Evolutionary conservation across 805 yeast genomes (phyloP), one percentile per base, ranked within the genome.

Genomic region (Schwanniomyces polymorphus): DNA sequence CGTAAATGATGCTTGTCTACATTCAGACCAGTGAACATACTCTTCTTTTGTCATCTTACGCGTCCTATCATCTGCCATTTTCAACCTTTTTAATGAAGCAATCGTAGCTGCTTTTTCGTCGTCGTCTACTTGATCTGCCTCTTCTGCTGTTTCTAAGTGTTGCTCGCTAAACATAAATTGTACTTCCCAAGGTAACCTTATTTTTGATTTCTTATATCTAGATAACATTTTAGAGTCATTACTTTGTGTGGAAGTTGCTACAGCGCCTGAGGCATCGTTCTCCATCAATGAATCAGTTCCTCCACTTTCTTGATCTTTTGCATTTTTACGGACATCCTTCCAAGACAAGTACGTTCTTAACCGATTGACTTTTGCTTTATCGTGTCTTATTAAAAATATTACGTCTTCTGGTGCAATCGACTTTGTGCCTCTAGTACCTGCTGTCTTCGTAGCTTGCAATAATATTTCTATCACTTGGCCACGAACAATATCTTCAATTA

Each of bases 21-120:
- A 94, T 61, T 94, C 99, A 10, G 97, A 88, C 97, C 98, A 94
- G 64, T 94, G 99, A 14, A 91, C 99, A 60, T 94, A 94, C 63
- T 94, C 99, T 58, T 94, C 97, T 60, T 84, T 86, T 0, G 99
- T 94, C 99, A 94, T 94, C 55, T 86, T 80, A 53, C 76, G 81
- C 0, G 99, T 94, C 51, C 99, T 77, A 43, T 94, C 97, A 67
- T 94, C 99, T 4, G 97, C 97, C 66, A 82, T 84, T 59, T 91
- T 90, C 54, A 94, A 76, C 48, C 97, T 75, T 64, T 91, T 90
- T 64, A 90, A 70, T n/a, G 96, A 89, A 0, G 96, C 94, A 26
- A 85, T 65, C 28, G 90, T 86, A 4, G 97, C 97, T 42, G 91
- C 97, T 53, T 86, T 80, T 60, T 91, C 97, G 44, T 86, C 96